Percentiles rank a stretch among this genome's conserved stretches.
Evolutionary conservation across 2,329 filamentous ascomycete genomes (phyloP).

Genomic region (Cladosporium sp.): DNA sequence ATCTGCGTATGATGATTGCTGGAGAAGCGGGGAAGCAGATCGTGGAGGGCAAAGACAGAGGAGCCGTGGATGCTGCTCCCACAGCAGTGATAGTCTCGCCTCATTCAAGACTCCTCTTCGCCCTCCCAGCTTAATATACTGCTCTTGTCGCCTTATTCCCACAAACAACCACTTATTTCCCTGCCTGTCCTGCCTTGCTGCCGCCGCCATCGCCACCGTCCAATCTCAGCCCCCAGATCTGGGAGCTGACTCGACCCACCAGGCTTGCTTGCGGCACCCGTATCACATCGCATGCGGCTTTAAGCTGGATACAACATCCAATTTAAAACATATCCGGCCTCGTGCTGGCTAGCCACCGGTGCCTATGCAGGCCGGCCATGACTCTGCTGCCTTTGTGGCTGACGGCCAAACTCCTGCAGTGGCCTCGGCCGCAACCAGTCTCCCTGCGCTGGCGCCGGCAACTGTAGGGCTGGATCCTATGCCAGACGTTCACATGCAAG

Average conservation of each 20-base stretch:
- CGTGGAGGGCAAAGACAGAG: background rate
- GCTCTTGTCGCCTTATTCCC: constrained; percentile 4
- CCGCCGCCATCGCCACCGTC: background rate
- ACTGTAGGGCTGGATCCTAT: constrained; percentile 7
- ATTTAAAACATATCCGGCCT: background rate
- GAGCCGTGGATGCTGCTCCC: background rate
- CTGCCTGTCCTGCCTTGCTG: background rate
- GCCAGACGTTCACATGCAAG: background rate
- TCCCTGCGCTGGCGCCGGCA: constrained; percentile 14
- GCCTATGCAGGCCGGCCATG: constrained; percentile 10
- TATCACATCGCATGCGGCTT: constrained; percentile 12
- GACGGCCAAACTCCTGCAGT: constrained; percentile 4
- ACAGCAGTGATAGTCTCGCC: background rate
- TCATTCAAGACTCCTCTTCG: background rate
- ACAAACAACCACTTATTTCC: background rate
- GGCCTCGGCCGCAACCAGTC: background rate
- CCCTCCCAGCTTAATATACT: background rate
- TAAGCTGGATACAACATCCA: constrained; percentile 17
- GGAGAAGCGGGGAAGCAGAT: constrained; percentile 6
- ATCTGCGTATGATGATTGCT: background rate
- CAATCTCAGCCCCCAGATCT: background rate
- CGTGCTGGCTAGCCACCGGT: background rate
- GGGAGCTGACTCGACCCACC: background rate
- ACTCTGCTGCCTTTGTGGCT: constrained; percentile 1
- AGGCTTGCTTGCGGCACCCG: background rate